A percentile compares a stretch with the other conserved stretches of the same genome.
Evolutionary conservation across 148 eudicot genomes (phyloP).

Genomic region (Fallopia convolvulus): DNA sequence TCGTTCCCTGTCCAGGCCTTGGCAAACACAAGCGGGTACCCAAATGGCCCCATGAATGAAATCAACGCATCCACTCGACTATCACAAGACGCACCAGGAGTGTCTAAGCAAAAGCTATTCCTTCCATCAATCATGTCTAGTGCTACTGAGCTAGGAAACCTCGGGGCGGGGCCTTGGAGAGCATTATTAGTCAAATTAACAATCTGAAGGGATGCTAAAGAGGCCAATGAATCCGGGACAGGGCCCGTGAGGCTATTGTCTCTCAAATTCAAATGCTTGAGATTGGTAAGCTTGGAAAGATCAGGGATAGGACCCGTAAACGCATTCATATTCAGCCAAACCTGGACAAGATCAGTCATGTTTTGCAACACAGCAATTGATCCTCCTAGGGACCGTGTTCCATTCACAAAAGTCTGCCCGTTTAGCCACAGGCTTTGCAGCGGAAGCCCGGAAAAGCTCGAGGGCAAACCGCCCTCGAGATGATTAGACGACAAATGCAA

Average conservation of each 20-base stretch:
- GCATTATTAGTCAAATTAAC: constrained; percentile 64
- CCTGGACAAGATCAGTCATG: constrained; percentile 53
- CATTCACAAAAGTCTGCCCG: constrained; percentile 32
- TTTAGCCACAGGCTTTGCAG: constrained; percentile 70
- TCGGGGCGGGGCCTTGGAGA: constrained; percentile 68
- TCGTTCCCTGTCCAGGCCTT: constrained; percentile 62
- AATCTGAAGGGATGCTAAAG: constrained; percentile 26
- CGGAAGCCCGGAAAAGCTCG: constrained; percentile 36
- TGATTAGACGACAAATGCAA: constrained; percentile 47
- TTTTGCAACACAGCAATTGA: constrained; percentile 49
- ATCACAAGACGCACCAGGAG: constrained; percentile 55
- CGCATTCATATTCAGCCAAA: constrained; percentile 58
- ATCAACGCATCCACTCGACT: constrained; percentile 44
- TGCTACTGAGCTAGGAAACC: constrained; percentile 29
- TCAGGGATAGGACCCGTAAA: constrained; percentile 84
- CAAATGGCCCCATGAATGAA: constrained; percentile 37
- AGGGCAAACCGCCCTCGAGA: constrained; percentile 54
- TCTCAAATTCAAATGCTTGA: constrained; percentile 52
- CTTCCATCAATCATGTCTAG: constrained; percentile 29
- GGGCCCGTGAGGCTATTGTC: constrained; percentile 68
- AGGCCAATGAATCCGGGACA: constrained; percentile 45
- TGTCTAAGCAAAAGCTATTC: constrained; percentile 58
- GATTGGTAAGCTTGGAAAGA: constrained; percentile 27
- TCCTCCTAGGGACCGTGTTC: constrained; percentile 40
- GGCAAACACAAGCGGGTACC: constrained; percentile 58